phyloP scores from a whole-genome alignment of 2,329 filamentous ascomycete genomes.

The Aspergillus pseudoviridinutans region DNA sequence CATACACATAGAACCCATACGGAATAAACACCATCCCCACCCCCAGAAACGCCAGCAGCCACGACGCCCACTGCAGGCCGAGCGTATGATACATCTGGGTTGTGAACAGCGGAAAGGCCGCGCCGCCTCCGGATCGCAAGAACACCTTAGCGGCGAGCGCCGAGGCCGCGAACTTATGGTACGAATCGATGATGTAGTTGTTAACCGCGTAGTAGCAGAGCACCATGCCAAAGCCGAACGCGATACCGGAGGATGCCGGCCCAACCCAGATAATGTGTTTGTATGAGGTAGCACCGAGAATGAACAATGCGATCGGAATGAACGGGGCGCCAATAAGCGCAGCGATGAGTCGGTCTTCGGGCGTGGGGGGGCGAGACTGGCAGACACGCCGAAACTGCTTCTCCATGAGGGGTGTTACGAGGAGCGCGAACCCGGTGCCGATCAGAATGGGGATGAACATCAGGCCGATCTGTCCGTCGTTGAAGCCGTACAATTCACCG shows the following conservation, averaged over 20 bases:
- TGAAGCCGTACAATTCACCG: conserved; percentile 59
- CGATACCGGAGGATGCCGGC: conserved; percentile 57
- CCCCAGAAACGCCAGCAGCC: conserved; percentile 58
- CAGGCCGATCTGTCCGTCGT: conserved; percentile 33
- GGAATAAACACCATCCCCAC: conserved; percentile 12
- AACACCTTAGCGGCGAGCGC: conserved; percentile 47
- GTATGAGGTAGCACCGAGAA: conserved; percentile 63
- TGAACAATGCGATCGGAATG: conserved; percentile 60
- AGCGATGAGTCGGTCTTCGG: conserved; percentile 69
- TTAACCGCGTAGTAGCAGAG: conserved; percentile 72
- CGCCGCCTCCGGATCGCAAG: conserved; percentile 60
- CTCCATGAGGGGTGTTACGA: conserved; percentile 54
- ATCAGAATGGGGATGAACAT: conserved; percentile 43
- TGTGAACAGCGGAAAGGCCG: conserved; percentile 69
- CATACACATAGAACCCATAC: conserved; percentile 9
- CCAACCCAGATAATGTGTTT: conserved; percentile 50
- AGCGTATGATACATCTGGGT: conserved; percentile 69
- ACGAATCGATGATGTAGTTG: conserved; percentile 68
- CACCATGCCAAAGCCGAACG: conserved; percentile 74
- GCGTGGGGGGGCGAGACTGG: conserved; percentile 61
- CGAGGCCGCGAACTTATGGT: conserved; percentile 40
- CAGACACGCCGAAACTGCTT: conserved; percentile 66
- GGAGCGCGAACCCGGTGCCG: conserved; percentile 26
- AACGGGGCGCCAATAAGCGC: conserved; percentile 70
- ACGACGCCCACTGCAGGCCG: conserved; percentile 69